Conservation (phyloP, 2,329 filamentous ascomycete genomes). For the Neopestalotiopsis rosae region DNA sequence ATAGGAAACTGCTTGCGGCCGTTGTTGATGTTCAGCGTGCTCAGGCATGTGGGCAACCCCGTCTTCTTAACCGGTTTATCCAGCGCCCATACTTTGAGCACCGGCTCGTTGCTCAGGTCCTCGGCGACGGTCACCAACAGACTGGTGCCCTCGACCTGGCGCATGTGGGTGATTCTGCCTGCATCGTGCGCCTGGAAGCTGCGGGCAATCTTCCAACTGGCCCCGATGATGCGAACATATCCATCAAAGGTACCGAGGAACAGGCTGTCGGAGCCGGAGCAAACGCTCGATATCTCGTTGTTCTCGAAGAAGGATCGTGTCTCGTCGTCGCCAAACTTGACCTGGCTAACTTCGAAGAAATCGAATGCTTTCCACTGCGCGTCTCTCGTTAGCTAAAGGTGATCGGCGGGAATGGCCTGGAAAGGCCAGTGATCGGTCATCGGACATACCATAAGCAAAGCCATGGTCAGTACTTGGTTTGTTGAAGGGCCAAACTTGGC, state of each 20-base stretch:
- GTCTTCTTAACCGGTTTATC: constrained; percentile 96
- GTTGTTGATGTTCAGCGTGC: constrained; percentile 85
- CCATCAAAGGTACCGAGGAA: constrained; percentile 90
- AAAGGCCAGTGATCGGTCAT: not conserved
- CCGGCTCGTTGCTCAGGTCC: constrained; percentile 84
- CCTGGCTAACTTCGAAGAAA: constrained; percentile 95
- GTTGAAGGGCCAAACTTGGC: not conserved
- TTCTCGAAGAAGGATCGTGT: constrained; percentile 80
- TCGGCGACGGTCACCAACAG: constrained; percentile 87
- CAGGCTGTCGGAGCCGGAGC: constrained; percentile 85
- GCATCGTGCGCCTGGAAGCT: constrained; percentile 86
- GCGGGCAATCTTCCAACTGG: constrained; percentile 83
- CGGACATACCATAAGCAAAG: constrained; percentile 38
- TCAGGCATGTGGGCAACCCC: constrained; percentile 84
- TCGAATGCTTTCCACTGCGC: constrained; percentile 96
- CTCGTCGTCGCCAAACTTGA: constrained; percentile 81
- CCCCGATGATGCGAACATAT: constrained; percentile 83
- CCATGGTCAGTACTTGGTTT: constrained; percentile 31
- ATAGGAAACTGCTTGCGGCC: constrained; percentile 93
- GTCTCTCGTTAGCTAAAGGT: not conserved
- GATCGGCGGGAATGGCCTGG: not conserved
- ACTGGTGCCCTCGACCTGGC: constrained; percentile 86
- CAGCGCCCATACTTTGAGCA: constrained; percentile 96
- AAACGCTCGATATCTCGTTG: constrained; percentile 81
- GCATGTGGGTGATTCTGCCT: constrained; percentile 86